Evolutionary conservation across 73 alveolate species (phyloP), one percentile per base, ranked within the genome.

Genomic region (Durusdinium trenchii): DNA sequence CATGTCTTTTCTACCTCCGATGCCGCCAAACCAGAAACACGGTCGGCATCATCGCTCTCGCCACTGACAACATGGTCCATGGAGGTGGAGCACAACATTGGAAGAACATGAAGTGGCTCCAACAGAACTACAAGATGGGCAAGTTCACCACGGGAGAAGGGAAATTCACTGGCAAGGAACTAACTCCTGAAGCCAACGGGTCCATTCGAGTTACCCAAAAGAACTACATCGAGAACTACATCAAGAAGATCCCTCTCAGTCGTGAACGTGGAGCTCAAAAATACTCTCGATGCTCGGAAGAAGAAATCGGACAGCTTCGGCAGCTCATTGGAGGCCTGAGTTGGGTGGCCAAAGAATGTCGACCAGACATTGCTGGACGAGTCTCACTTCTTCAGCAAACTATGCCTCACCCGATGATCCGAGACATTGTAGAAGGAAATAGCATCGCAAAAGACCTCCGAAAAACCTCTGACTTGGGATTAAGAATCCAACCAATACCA

Each of bases 361-460:
- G 95, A 7, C 76, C 83, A 30, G 95, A 87, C 43, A 36, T 87
- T 0, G 83, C 95, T 0, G 95, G 95, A 5, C 38, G 95, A 0
- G 95, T 87, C 30, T 43, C 95, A 3, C 48, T 62, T 1, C 86
- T 87, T 5, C 95, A 87, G 52, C 95, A 87, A 36, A 32, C 95
- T 0, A 54, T 87, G 40, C 95, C 95, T 0, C 0, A 7, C 0
- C 95, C 95, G 30, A 30, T 38, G 52, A 51, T 87, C 43, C 26
- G 3, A 42, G 95, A 62, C 75, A 1, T 87, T 28, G 1, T 86
- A 1, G 95, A 86, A 35, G 61, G 48, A 9, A 86, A 86, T 35
- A 38, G 46, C 32, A 54, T 86, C 42, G 61, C 75, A 18, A 48
- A 32, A 3, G 95, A 87, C 20, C 48, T 71, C 7, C n/a, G 12